Conservation (phyloP, 2,329 filamentous ascomycete genomes). For the Hirsutella thompsonii region DNA sequence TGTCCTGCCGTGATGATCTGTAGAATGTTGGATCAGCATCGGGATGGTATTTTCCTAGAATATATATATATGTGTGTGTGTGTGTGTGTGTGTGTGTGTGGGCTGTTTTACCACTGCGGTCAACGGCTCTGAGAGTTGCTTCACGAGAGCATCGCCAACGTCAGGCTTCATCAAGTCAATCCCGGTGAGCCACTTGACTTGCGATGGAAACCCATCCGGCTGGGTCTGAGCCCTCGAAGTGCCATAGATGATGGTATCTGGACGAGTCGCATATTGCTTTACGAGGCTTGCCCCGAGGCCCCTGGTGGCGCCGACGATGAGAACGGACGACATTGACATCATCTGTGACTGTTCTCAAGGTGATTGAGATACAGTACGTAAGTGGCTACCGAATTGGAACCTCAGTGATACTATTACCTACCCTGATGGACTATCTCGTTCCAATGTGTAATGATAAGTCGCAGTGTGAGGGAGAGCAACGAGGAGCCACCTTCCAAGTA, state of each 20-base stretch:
- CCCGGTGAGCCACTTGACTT: slow-evolving; percentile 42
- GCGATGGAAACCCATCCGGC: slow-evolving; percentile 27
- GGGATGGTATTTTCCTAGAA: no score
- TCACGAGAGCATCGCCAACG: slow-evolving; percentile 33
- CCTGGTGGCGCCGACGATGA: slow-evolving; percentile 56
- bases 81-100: no score
- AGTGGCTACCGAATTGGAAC: background rate
- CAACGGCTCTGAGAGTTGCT: slow-evolving; percentile 28
- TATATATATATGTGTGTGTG: no score
- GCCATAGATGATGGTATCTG: slow-evolving; percentile 39
- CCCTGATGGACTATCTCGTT: no score
- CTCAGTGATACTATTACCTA: no score
- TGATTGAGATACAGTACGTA: background rate
- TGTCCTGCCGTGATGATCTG: slow-evolving; percentile 57
- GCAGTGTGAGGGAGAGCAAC: no score
- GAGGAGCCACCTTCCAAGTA: no score
- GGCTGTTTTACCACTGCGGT: slow-evolving; percentile 32
- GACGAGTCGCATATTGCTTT: slow-evolving; percentile 39
- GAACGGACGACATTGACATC: slow-evolving; percentile 31
- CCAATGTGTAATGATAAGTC: no score
- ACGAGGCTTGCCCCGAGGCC: slow-evolving; percentile 52
- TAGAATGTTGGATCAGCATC: background rate
- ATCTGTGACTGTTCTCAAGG: background rate
- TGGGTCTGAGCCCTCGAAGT: slow-evolving; percentile 37
- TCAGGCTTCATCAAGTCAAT: slow-evolving; percentile 40